Evolutionary conservation across 208 protist genomes (phyloP).

Genomic region (Trichomonas vaginalis): DNA sequence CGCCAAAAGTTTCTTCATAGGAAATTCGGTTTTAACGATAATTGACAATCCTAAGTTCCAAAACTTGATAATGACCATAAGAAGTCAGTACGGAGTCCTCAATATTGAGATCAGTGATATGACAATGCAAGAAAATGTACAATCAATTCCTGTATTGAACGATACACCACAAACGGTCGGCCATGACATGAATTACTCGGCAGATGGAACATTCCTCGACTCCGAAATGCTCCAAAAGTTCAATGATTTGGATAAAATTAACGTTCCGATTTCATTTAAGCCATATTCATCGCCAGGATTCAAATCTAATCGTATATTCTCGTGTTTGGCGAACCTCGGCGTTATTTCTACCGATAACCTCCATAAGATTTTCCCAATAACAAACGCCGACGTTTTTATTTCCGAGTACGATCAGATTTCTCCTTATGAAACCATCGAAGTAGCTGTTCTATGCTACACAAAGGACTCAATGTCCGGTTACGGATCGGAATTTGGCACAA

Average conservation of each 20-base stretch:
- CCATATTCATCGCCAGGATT: not conserved
- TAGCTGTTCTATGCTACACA: not conserved
- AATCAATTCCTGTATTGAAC: not conserved
- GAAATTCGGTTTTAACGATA: not conserved
- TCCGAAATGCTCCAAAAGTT: not conserved
- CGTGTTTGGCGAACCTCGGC: not conserved
- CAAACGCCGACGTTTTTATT: not conserved
- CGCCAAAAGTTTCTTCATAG: not conserved
- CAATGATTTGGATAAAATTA: not conserved
- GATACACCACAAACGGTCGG: not conserved
- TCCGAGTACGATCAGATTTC: not conserved
- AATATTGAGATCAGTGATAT: not conserved
- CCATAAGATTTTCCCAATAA: not conserved
- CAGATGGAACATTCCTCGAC: not conserved
- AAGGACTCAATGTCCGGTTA: not conserved
- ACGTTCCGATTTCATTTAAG: not conserved
- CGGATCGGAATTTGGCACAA: not conserved
- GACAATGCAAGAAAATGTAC: not conserved
- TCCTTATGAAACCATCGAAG: not conserved
- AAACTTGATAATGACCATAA: not conserved
- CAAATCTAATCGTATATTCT: not conserved
- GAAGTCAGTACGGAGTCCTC: not conserved
- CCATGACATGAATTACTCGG: not conserved
- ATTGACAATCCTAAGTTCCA: not conserved
- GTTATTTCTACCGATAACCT: not conserved